These are phyloP conservation scores for Erucastrum elatum DNA, from an alignment of 345 rosid genomes.

Conservation along the genomic window DNA sequence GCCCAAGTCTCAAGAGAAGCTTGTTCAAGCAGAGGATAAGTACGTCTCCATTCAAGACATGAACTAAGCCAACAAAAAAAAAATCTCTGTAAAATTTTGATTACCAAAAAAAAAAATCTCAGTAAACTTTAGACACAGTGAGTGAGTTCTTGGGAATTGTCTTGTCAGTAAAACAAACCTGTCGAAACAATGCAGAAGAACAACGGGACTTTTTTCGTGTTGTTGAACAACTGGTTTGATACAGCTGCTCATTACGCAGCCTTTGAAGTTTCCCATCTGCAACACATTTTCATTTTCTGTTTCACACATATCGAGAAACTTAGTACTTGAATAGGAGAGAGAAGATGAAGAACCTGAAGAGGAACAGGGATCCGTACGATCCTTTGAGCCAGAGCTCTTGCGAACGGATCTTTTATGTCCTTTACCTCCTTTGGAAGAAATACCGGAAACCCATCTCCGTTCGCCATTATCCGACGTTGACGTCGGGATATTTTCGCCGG, in stretches of 20 bases:
- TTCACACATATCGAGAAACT: background rate
- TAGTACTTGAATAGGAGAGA: background rate
- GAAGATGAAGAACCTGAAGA: constrained; percentile 47
- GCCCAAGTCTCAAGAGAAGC: constrained; percentile 89
- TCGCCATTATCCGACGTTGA: constrained; percentile 8
- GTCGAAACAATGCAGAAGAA: constrained; percentile 91
- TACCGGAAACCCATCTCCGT: constrained; percentile 57
- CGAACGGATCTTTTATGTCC: constrained; percentile 76
- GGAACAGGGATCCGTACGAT: constrained; percentile 66
- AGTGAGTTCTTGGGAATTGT: background rate
- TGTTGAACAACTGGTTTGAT: constrained; percentile 50
- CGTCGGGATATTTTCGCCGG: constrained; percentile 23
- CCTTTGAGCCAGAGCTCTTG: constrained; percentile 67
- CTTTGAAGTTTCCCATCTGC: constrained; percentile 52
- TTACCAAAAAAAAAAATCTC: background rate
- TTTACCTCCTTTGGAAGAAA: constrained; percentile 78
- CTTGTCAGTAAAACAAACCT: constrained; percentile 40
- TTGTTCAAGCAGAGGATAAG: constrained; percentile 70
- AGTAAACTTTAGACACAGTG: background rate
- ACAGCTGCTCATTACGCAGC: constrained; percentile 73
- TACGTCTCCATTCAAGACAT: constrained; percentile 80
- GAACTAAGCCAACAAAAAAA: constrained; percentile 43
- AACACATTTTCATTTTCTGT: constrained; percentile 8
- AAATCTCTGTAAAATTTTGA: background rate
- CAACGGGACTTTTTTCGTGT: constrained; percentile 51